phyloP scores from a whole-genome alignment of 1,284 basidiomycete species.

The Austropuccinia psidii region DNA sequence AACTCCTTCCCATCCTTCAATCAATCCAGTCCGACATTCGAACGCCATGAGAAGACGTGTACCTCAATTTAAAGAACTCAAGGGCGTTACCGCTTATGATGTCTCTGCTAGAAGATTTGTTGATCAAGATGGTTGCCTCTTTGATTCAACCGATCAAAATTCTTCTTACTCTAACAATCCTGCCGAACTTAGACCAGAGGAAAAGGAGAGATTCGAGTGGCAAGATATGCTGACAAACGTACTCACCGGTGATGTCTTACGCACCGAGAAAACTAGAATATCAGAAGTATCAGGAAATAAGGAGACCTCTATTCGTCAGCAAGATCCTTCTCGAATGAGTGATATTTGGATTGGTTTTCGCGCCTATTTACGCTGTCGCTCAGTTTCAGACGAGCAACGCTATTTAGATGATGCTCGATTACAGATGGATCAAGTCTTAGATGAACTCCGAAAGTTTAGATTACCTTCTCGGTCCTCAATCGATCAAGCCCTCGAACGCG shows the following conservation, averaged over 20 bases:
- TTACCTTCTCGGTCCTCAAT: conserved; percentile 7
- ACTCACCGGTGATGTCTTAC: conserved; percentile 81
- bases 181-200: conserved; percentile 51
- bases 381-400: conserved; percentile 22
- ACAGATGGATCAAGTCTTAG: conserved; percentile 32
- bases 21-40: conserved; percentile 15
- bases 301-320: conserved; percentile 39
- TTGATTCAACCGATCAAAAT: background rate
- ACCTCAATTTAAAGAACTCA: conserved; percentile 27
- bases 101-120: conserved; percentile 25
- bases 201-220: conserved; percentile 81
- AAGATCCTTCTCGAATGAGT: conserved; percentile 39
- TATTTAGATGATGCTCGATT: conserved; percentile 24
- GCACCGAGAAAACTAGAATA: conserved; percentile 78
- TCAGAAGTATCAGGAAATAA: conserved; percentile 51
- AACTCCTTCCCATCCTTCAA: conserved; percentile 9
- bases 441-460: conserved; percentile 29
- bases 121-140: conserved; percentile 12
- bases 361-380: conserved; percentile 64
- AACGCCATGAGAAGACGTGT: conserved; percentile 11
- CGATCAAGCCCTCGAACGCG: conserved; percentile 54
- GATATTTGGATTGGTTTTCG: conserved; percentile 35
- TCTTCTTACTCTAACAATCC: conserved; percentile 2
- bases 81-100: conserved; percentile 33
- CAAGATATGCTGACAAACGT: conserved; percentile 88